Conservation (phyloP, 768 basidiomycete species). For the Melanogaster broomeanus region DNA sequence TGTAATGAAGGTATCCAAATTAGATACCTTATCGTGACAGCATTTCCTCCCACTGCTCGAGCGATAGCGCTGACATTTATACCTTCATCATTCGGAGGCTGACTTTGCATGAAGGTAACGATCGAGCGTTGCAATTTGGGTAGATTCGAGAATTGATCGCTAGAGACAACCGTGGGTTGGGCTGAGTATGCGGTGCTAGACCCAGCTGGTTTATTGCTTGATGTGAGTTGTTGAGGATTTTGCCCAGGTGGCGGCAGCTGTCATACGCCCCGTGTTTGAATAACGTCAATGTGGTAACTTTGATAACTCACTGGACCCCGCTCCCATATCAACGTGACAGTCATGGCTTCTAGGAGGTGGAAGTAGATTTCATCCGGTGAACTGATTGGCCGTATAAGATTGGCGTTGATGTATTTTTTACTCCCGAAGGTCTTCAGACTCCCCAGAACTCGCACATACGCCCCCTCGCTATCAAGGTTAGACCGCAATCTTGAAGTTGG, state of each 20-base stretch:
- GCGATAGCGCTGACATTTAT: conserved; percentile 75
- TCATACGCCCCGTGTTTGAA: neutral
- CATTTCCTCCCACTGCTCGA: conserved; percentile 57
- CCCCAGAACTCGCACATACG: conserved; percentile 81
- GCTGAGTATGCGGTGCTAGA: conserved; percentile 46
- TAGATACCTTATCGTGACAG: conserved; percentile 63
- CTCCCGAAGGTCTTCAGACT: conserved; percentile 77
- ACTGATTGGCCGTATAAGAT: conserved; percentile 64
- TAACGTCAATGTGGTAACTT: neutral
- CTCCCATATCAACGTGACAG: conserved; percentile 64
- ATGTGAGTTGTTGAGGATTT: conserved; percentile 12
- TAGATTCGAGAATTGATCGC: conserved; percentile 56
- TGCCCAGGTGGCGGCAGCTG: conserved; percentile 39
- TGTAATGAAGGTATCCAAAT: neutral
- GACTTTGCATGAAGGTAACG: conserved; percentile 56
- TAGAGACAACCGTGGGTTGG: conserved; percentile 30
- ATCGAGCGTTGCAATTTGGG: conserved; percentile 64
- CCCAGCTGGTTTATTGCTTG: conserved; percentile 10
- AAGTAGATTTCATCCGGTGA: conserved; percentile 81
- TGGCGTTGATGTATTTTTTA: conserved; percentile 82
- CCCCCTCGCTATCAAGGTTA: conserved; percentile 55
- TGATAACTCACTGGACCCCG: conserved; percentile 57
- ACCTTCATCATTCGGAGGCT: conserved; percentile 59
- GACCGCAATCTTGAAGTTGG: neutral
- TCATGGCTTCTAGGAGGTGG: conserved; percentile 77